These are phyloP conservation scores for Cyberlindnera subsufficiens DNA, from an alignment of 805 yeast species.

Conservation along the genomic window DNA sequence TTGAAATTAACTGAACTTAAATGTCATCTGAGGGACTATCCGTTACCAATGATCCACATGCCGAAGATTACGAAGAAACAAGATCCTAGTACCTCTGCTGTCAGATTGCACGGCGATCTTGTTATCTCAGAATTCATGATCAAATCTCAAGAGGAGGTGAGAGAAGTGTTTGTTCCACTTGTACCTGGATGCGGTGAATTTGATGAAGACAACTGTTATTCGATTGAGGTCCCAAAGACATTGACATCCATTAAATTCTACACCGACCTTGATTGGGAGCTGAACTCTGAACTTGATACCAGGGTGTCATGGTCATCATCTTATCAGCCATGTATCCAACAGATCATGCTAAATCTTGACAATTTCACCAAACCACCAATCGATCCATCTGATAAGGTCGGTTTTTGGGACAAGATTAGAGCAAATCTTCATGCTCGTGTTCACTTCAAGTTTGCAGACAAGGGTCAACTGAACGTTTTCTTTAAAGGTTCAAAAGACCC, in stretches of 20 bases:
- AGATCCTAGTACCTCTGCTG: constrained; percentile 19
- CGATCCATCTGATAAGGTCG: constrained; percentile 79
- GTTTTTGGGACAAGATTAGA: constrained; percentile 90
- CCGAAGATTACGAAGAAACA: constrained; percentile 43
- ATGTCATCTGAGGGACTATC: constrained; percentile 77
- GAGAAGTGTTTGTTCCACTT: constrained; percentile 59
- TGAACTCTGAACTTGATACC: constrained; percentile 53
- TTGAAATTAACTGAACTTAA: constrained; percentile 56
- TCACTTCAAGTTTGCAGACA: constrained; percentile 42
- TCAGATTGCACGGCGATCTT: constrained; percentile 54
- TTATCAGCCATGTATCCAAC: constrained; percentile 78
- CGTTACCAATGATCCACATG: constrained; percentile 72
- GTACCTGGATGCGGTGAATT: constrained; percentile 38
- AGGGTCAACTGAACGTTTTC: constrained; percentile 49
- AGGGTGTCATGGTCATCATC: constrained; percentile 81
- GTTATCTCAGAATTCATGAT: constrained; percentile 63
- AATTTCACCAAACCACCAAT: constrained; percentile 84
- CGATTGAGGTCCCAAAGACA: constrained; percentile 66
- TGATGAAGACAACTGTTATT: constrained; percentile 38
- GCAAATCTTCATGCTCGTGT: constrained; percentile 70
- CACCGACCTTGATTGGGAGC: constrained; percentile 50
- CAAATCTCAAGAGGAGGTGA: constrained; percentile 42
- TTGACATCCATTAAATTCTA: constrained; percentile 69
- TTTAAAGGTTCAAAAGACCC: constrained; percentile 80
- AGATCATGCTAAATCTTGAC: constrained; percentile 70